Conservation (phyloP, 345 rosid species). For the Salix purpurea region DNA sequence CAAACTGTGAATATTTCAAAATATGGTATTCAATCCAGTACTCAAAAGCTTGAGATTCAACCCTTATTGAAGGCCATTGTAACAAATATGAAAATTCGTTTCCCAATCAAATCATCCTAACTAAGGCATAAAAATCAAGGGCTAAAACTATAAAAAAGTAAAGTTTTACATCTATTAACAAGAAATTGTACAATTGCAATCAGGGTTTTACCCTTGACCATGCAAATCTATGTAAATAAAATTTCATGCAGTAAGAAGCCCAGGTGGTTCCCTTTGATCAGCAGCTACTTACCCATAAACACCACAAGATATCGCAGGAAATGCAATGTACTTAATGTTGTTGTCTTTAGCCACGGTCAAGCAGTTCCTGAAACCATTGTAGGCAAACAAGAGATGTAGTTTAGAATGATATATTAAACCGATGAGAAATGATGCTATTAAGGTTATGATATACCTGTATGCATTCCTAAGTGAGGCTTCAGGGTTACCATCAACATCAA, state of each 20-base stretch:
- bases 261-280: background rate
- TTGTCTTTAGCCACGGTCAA: conserved; percentile 64
- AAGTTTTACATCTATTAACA: background rate
- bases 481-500: conserved; percentile 47
- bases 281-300: conserved; percentile 43
- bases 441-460: conserved; percentile 43
- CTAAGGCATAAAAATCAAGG: background rate
- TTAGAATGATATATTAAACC: background rate
- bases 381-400: conserved; percentile 1
- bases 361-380: conserved; percentile 52
- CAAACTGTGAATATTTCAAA: background rate
- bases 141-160: background rate
- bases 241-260: too few species aligned
- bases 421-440: background rate
- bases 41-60: background rate
- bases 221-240: too few species aligned
- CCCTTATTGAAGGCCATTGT: background rate
- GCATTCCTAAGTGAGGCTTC: conserved; percentile 47
- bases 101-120: background rate
- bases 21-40: background rate
- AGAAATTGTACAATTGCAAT: background rate
- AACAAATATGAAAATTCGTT: background rate
- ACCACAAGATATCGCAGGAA: conserved; percentile 89
- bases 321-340: conserved; percentile 65
- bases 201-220: too few species aligned